Conservation (phyloP, 2,329 filamentous ascomycete genomes). For the Coniella lustricola region DNA sequence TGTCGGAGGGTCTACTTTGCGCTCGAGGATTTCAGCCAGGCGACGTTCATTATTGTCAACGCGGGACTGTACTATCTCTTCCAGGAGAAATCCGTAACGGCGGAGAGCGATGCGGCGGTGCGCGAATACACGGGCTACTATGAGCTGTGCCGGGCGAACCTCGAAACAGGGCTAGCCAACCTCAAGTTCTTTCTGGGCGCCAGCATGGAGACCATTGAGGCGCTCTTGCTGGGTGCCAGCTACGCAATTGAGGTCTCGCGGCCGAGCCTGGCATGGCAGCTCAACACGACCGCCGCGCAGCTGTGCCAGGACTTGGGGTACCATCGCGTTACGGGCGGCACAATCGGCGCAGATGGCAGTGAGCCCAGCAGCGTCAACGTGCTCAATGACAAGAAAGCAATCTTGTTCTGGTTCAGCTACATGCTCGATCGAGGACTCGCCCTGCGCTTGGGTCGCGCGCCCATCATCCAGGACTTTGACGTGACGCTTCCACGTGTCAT, state of each 20-base stretch:
- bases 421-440: slow-evolving; percentile 52
- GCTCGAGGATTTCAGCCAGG: slow-evolving; percentile 43
- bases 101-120: slow-evolving; percentile 19
- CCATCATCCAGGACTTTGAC: slow-evolving; percentile 51
- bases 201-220: slow-evolving; percentile 47
- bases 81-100: slow-evolving; percentile 36
- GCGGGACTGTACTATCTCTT: slow-evolving; percentile 43
- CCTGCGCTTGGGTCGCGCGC: slow-evolving; percentile 51
- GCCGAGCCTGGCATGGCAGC: slow-evolving; percentile 57
- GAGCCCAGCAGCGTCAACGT: slow-evolving; percentile 13
- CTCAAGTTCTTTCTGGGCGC: slow-evolving; percentile 51
- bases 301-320: slow-evolving; percentile 58
- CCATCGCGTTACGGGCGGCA: slow-evolving; percentile 38
- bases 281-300: slow-evolving; percentile 50
- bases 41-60: slow-evolving; percentile 44
- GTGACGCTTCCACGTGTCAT: slow-evolving; percentile 36
- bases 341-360: slow-evolving; percentile 15
- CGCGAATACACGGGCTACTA: slow-evolving; percentile 32
- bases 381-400: slow-evolving; percentile 29
- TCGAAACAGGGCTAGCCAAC: slow-evolving; percentile 43
- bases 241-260: slow-evolving; percentile 57
- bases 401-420: slow-evolving; percentile 47
- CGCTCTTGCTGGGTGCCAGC: slow-evolving; percentile 51
- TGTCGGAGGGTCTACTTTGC: slow-evolving; percentile 34
- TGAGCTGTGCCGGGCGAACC: slow-evolving; percentile 38